Conservation (phyloP, 1,284 basidiomycete species). For the Boletus smithii region DNA sequence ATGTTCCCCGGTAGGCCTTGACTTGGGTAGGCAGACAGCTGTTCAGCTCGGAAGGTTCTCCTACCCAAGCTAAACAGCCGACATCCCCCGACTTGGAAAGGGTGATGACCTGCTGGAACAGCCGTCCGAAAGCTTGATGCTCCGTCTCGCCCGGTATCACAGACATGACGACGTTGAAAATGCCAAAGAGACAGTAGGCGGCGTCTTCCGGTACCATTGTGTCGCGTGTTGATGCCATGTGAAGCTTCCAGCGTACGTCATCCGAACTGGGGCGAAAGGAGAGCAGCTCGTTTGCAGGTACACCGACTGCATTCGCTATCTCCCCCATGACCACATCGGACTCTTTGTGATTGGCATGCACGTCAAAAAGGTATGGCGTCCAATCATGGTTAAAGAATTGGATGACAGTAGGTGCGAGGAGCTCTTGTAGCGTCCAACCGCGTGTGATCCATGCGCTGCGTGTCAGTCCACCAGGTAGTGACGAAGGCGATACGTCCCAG, state of each 20-base stretch:
- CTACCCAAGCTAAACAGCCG: constrained; percentile 14
- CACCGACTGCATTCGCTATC: background rate
- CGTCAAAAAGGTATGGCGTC: constrained; percentile 5
- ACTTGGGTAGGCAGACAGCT: background rate
- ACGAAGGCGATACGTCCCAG: constrained; percentile 3
- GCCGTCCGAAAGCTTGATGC: constrained; percentile 10
- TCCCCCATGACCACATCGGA: background rate
- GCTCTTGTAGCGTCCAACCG: background rate
- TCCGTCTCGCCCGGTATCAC: constrained; percentile 7
- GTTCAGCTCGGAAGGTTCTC: constrained; percentile 14
- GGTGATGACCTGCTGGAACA: constrained; percentile 13
- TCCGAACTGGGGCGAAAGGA: background rate
- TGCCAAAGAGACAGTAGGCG: constrained; percentile 9
- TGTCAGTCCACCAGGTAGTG: background rate
- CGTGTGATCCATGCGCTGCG: constrained; percentile 7
- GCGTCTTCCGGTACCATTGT: background rate
- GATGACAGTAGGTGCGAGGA: background rate
- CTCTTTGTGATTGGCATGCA: background rate
- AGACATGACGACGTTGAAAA: constrained; percentile 6
- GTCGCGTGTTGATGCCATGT: background rate
- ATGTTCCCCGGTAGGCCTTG: background rate
- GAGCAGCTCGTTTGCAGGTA: background rate
- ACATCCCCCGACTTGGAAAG: constrained; percentile 9
- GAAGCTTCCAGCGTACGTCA: background rate
- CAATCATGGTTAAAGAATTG: constrained; percentile 4